Evolutionary conservation across 139 green algal species (phyloP).

Genomic region (Chlamydomonas incerta): DNA sequence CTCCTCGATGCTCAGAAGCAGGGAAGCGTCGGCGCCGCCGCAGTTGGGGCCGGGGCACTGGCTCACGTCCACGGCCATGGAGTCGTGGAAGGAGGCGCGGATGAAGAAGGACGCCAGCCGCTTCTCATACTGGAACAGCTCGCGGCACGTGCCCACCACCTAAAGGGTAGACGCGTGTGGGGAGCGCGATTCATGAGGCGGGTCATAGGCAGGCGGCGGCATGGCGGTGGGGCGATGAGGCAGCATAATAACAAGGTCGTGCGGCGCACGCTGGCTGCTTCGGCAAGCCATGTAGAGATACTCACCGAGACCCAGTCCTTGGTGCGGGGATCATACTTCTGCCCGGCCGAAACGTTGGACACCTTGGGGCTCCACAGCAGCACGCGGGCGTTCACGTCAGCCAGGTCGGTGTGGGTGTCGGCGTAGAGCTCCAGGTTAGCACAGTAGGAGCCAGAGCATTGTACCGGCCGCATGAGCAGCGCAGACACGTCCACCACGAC

Average conservation of each 20-base stretch:
- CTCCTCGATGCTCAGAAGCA: background rate
- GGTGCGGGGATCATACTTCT: slow-evolving; percentile 8
- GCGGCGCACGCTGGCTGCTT: too few relatives aligned
- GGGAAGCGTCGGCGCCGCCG: background rate
- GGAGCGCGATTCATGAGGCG: too few relatives aligned
- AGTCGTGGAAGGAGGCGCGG: slow-evolving; percentile 29
- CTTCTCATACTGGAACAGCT: slow-evolving; percentile 12
- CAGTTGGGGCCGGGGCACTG: background rate
- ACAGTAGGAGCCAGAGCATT: background rate
- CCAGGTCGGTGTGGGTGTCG: background rate
- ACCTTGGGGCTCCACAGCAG: slow-evolving; percentile 16
- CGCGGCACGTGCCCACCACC: background rate
- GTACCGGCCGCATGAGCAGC: background rate
- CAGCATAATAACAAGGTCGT: too few relatives aligned
- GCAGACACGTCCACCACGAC: background rate
- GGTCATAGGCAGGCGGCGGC: too few relatives aligned
- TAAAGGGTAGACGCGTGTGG: too few relatives aligned
- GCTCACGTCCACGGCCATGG: slow-evolving; percentile 1
- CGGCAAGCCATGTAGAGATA: background rate
- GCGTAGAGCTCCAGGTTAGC: background rate
- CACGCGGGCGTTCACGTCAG: background rate
- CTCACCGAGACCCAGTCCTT: slow-evolving; percentile 23
- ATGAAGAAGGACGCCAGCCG: slow-evolving; percentile 25
- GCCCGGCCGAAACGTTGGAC: background rate
- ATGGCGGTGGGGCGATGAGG: background rate